A percentile compares a stretch with the other conserved stretches of the same genome.
These are phyloP conservation scores for Monilinia vaccinii-corymbosi DNA, from an alignment of 2,329 filamentous ascomycete species.

Conservation along the genomic window DNA sequence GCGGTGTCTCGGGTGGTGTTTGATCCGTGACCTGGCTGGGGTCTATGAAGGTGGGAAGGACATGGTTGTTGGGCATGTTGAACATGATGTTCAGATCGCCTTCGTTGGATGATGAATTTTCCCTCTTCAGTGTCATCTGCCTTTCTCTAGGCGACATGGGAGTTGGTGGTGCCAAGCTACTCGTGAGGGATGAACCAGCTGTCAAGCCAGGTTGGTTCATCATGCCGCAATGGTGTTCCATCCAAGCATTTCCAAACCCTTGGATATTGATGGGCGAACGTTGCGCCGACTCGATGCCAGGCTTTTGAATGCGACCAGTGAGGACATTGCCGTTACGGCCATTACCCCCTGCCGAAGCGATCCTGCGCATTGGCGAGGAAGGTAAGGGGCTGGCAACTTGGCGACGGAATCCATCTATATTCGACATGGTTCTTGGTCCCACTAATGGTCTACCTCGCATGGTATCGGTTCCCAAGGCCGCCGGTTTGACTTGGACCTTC, in stretches of 20 bases:
- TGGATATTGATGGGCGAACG: slow-evolving; percentile 27
- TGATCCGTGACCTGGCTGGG: not conserved
- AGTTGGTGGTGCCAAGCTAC: slow-evolving; percentile 28
- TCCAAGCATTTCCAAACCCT: slow-evolving; percentile 23
- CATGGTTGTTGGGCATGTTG: slow-evolving; percentile 8
- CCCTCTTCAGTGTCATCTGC: slow-evolving; percentile 23
- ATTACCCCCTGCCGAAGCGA: slow-evolving; percentile 25
- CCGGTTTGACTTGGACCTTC: slow-evolving; percentile 27
- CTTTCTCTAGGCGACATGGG: slow-evolving; percentile 27
- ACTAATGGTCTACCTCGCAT: slow-evolving; percentile 20
- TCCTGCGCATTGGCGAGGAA: slow-evolving; percentile 29
- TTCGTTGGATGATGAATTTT: slow-evolving; percentile 19
- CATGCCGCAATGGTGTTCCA: slow-evolving; percentile 25
- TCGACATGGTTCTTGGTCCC: slow-evolving; percentile 27
- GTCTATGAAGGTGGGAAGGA: not conserved
- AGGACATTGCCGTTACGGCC: slow-evolving; percentile 21
- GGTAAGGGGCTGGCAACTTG: slow-evolving; percentile 22
- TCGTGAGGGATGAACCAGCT: slow-evolving; percentile 23
- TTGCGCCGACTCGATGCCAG: slow-evolving; percentile 26
- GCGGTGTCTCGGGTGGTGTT: slow-evolving; percentile 27
- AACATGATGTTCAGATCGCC: slow-evolving; percentile 20
- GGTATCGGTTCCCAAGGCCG: slow-evolving; percentile 24
- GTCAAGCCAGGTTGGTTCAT: slow-evolving; percentile 20
- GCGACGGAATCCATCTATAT: slow-evolving; percentile 26
- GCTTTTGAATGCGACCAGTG: slow-evolving; percentile 25